Conservation (phyloP, 306 rosid genomes). For the Acacia confusa region DNA sequence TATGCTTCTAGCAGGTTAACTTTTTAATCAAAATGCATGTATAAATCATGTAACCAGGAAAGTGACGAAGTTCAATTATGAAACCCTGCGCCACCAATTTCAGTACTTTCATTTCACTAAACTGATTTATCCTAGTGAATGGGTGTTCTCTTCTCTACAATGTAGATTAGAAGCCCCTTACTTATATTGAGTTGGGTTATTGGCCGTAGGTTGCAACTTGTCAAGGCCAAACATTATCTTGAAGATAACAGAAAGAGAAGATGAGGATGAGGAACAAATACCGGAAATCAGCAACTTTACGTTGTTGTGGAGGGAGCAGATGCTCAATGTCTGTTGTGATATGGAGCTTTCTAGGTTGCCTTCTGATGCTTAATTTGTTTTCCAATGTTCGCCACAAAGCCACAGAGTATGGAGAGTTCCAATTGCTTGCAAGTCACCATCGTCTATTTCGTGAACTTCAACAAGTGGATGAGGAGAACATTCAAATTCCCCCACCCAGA, state of each 20-base stretch:
- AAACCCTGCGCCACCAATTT: conserved; percentile 8
- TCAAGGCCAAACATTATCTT: conserved; percentile 66
- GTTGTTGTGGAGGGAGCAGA: conserved; percentile 82
- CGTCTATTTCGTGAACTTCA: conserved; percentile 77
- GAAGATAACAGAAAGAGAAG: conserved; percentile 70
- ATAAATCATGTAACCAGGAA: conserved; percentile 7
- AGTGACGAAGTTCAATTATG: not conserved
- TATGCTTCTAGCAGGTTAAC: conserved; percentile 9
- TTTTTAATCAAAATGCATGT: not conserved
- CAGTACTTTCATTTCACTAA: not conserved
- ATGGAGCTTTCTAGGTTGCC: conserved; percentile 81
- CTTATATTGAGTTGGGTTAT: conserved; percentile 40
- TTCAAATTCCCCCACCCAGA: conserved; percentile 87
- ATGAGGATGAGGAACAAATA: conserved; percentile 86
- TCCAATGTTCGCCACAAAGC: conserved; percentile 46
- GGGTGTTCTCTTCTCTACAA: not conserved
- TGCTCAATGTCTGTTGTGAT: conserved; percentile 51
- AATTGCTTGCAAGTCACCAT: conserved; percentile 41
- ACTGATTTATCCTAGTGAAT: conserved; percentile 5
- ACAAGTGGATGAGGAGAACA: conserved; percentile 73
- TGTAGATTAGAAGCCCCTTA: conserved; percentile 31
- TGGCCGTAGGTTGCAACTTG: conserved; percentile 70
- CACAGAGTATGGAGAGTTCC: conserved; percentile 37
- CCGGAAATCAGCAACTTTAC: conserved; percentile 74
- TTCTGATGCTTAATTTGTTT: conserved; percentile 65